Base-by-base conservation (phyloP, 1,139 yeast genomes). In the Pichia kudriavzevii region DNA sequence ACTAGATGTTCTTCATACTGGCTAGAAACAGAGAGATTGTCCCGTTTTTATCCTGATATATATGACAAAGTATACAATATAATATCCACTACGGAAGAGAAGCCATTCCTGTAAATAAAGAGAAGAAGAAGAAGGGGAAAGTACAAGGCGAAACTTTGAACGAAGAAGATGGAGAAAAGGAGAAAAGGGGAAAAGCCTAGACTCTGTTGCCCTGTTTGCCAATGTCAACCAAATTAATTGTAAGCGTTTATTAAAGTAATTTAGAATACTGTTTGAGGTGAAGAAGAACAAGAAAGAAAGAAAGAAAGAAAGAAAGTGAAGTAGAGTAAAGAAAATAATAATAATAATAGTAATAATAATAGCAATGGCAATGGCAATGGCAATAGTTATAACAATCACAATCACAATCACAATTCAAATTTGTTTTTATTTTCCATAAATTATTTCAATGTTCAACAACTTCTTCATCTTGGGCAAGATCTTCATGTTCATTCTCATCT, bases 381-480 rank as follows among this genome's bases (percentile, higher is more conserved):
- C n/a, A n/a, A n/a, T n/a, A n/a, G n/a, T n/a, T n/a, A n/a, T n/a
- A n/a, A n/a, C n/a, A n/a, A n/a, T n/a, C n/a, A n/a, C n/a, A n/a
- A n/a, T n/a, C n/a, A n/a, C n/a, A n/a, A n/a, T n/a, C n/a, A n/a
- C n/a, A n/a, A n/a, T n/a, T n/a, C n/a, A n/a, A n/a, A n/a, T n/a
- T n/a, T n/a, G n/a, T n/a, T n/a, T n/a, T n/a, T n/a, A n/a, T n/a
- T n/a, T n/a, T n/a, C n/a, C 16, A 23, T 18, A 9, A 30, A 23
- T 15, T 29, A 22, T 18, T 23, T 32, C 16, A 36, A 21, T 34
- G 36, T 15, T 30, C 37, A 26, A 39, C 40, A 14, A 24, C 38
- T 26, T 31, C 38, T 15, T 26, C 19, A 14, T 18, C 6, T 15
- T 26, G 28, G 2, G 13, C 20, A 14, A 10, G 19, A 15, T 26